A percentile compares a stretch with the other conserved stretches of the same genome.
These are phyloP conservation scores for Dactylellina leptospora DNA, from an alignment of 2,329 filamentous ascomycete genomes.

Conservation along the genomic window DNA sequence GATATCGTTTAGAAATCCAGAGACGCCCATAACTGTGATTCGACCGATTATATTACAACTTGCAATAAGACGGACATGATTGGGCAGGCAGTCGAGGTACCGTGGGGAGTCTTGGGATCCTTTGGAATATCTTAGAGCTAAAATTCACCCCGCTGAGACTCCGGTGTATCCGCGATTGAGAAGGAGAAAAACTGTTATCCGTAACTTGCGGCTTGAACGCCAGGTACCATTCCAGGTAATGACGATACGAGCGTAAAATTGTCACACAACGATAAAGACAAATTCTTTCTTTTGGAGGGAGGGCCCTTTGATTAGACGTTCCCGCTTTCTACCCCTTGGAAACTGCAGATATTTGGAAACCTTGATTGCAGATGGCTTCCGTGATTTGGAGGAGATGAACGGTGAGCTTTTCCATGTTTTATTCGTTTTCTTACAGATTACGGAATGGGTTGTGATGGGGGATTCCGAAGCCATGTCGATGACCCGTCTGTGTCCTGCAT, in stretches of 20 bases:
- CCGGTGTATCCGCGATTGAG: too few species aligned
- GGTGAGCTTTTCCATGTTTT: neutral
- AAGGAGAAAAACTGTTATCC: neutral
- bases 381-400: conserved; percentile 8
- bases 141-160: too few species aligned
- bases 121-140: too few species aligned
- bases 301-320: too few species aligned
- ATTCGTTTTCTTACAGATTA: neutral
- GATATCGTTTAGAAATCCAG: conserved; percentile 20
- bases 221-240: neutral
- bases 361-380: conserved; percentile 1
- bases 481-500: conserved; percentile 3
- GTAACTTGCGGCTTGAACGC: neutral
- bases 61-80: too few species aligned
- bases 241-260: too few species aligned
- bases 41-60: too few species aligned
- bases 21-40: neutral
- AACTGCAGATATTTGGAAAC: neutral
- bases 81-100: too few species aligned
- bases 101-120: too few species aligned
- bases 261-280: neutral
- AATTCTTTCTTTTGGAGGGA: too few species aligned
- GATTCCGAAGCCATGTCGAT: neutral
- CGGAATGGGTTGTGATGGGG: too few species aligned
- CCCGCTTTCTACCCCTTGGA: too few species aligned